Evolutionary conservation across 495 filamentous ascomycete species (phyloP).

Genomic region (Penicillium cinerascens): DNA sequence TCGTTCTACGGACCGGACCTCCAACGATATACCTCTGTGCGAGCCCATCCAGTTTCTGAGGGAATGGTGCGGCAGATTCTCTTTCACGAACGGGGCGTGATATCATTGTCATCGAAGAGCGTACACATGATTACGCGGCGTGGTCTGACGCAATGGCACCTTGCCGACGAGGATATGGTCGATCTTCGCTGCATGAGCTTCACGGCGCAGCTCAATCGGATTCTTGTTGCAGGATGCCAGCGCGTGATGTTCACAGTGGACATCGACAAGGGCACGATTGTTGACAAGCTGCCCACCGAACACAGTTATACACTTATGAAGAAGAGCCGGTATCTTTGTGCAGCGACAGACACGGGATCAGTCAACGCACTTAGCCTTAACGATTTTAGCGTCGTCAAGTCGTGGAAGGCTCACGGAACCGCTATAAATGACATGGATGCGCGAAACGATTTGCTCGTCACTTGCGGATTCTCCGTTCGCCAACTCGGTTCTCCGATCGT

Average conservation of each 20-base stretch:
- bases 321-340: conserved; percentile 83
- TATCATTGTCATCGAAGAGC: conserved; percentile 70
- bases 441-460: conserved; percentile 84
- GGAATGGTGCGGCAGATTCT: conserved; percentile 74
- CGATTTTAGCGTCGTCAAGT: conserved; percentile 72
- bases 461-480: conserved; percentile 86
- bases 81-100: conserved; percentile 80
- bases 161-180: conserved; percentile 71
- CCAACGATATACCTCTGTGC: conserved; percentile 74
- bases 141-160: conserved; percentile 81
- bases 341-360: conserved; percentile 77
- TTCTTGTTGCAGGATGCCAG: conserved; percentile 84
- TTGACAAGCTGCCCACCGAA: conserved; percentile 68
- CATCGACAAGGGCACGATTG: conserved; percentile 75
- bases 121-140: conserved; percentile 82
- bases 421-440: conserved; percentile 94
- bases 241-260: conserved; percentile 86
- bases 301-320: conserved; percentile 88
- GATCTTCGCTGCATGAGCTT: conserved; percentile 92
- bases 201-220: conserved; percentile 77
- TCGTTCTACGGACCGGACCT: conserved; percentile 84
- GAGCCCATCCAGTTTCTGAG: conserved; percentile 62
- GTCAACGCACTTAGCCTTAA: conserved; percentile 81
- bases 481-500: conserved; percentile 63
- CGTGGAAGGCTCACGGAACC: conserved; percentile 82